Conservation (phyloP, 192 early-diverging fungal species). For the Coemansia sp. region DNA sequence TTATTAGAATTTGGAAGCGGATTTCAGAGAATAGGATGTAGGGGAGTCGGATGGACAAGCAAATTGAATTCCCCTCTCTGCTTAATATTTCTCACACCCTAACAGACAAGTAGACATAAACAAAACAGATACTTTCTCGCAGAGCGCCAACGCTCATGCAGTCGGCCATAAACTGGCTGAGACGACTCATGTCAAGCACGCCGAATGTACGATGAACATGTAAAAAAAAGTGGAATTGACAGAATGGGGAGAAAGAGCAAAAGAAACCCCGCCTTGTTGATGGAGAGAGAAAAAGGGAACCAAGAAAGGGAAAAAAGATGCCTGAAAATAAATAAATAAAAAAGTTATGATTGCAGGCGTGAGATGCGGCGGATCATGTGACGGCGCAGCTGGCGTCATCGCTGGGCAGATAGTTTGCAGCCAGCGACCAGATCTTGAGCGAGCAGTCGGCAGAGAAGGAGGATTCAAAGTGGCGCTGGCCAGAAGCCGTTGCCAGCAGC, state of each 20-base stretch:
- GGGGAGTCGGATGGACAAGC: not conserved
- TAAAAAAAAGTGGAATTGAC: slow-evolving; percentile 4
- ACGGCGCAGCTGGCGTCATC: not conserved
- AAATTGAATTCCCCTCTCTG: too few species aligned
- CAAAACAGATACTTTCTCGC: slow-evolving; percentile 45
- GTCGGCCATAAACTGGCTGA: slow-evolving; percentile 65
- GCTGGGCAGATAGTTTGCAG: not conserved
- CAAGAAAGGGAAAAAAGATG: too few species aligned
- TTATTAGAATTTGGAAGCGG: not conserved
- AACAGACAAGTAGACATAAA: not conserved
- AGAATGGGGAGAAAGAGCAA: slow-evolving; percentile 6
- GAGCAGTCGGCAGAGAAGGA: slow-evolving; percentile 1
- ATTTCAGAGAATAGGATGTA: not conserved
- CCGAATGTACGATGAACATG: slow-evolving; percentile 2
- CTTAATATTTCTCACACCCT: not conserved
- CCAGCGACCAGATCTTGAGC: slow-evolving; percentile 31
- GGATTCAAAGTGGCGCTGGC: slow-evolving; percentile 59
- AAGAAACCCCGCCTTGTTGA: not conserved
- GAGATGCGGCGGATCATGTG: not conserved
- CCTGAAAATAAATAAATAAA: too few species aligned
- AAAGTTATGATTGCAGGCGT: too few species aligned
- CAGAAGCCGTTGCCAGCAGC: slow-evolving; percentile 69
- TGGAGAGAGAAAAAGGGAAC: too few species aligned
- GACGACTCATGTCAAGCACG: slow-evolving; percentile 47
- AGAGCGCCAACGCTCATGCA: slow-evolving; percentile 68